Conservation (phyloP, 2,329 filamentous ascomycete species). For the Colletotrichum camelliae region DNA sequence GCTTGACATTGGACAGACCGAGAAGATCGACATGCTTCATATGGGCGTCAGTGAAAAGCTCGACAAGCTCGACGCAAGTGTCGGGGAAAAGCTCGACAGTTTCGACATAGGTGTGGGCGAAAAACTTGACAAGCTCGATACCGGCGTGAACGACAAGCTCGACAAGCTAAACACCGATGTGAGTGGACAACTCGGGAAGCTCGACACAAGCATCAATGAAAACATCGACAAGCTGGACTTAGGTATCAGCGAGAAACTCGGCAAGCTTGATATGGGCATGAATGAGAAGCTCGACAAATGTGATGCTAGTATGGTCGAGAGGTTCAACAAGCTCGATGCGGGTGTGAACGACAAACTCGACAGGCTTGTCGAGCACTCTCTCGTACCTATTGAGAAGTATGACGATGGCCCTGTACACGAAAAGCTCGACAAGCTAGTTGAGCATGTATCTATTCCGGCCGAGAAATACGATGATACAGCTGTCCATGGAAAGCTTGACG, state of each 20-base stretch:
- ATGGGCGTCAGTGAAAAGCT: constrained; percentile 63
- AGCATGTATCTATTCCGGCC: constrained; percentile 5
- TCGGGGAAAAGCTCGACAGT: constrained; percentile 33
- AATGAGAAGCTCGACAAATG: constrained; percentile 41
- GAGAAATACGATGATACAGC: constrained; percentile 28
- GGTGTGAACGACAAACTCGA: constrained; percentile 1
- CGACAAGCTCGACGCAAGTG: constrained; percentile 50
- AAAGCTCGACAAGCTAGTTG: constrained; percentile 41
- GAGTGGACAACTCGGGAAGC: constrained; percentile 48
- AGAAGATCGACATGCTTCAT: constrained; percentile 23
- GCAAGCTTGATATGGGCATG: constrained; percentile 41
- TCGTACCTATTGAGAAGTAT: constrained; percentile 21
- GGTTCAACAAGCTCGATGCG: neutral
- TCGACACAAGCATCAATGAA: constrained; percentile 32
- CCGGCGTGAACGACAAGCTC: constrained; percentile 30
- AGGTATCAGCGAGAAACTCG: constrained; percentile 47
- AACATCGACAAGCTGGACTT: constrained; percentile 42
- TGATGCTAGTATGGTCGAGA: constrained; percentile 48
- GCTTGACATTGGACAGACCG: constrained; percentile 59
- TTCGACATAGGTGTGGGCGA: constrained; percentile 55
- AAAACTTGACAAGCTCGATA: constrained; percentile 40
- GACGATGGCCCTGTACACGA: constrained; percentile 30
- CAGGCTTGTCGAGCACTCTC: constrained; percentile 8
- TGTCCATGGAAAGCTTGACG: constrained; percentile 34
- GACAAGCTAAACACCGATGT: constrained; percentile 48